phyloP scores from a whole-genome alignment of 2,329 filamentous ascomycete genomes.

The Penicillium sp. region DNA sequence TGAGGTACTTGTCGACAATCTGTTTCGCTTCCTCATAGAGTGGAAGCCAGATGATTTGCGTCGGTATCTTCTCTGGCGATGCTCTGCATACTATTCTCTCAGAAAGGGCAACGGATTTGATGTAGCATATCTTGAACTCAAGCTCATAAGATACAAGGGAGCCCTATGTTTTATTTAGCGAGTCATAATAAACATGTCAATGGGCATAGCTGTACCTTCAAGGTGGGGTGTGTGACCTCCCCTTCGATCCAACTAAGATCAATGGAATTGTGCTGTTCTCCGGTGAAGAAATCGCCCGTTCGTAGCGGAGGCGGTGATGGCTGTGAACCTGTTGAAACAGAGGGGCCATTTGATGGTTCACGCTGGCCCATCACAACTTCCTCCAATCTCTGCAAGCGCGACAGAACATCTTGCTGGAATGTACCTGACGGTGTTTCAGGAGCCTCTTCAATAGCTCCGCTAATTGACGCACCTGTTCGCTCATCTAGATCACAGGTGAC shows the following conservation, averaged over 20 bases:
- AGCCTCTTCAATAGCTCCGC: background rate
- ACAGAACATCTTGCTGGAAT: conserved; percentile 10
- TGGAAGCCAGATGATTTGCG: conserved; percentile 34
- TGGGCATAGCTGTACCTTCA: conserved; percentile 1
- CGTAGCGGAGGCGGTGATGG: background rate
- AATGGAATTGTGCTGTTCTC: background rate
- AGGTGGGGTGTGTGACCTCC: conserved; percentile 10
- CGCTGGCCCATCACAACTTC: conserved; percentile 14
- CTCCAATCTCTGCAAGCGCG: conserved; percentile 15
- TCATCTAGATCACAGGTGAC: conserved; percentile 24
- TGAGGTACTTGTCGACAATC: conserved; percentile 33
- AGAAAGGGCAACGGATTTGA: background rate
- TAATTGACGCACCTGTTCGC: background rate
- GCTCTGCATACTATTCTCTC: background rate
- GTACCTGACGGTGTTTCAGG: background rate
- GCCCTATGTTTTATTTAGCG: background rate
- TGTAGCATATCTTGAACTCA: conserved; percentile 14
- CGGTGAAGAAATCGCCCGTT: background rate
- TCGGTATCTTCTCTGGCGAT: background rate
- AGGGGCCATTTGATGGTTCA: background rate
- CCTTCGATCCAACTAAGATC: conserved; percentile 17
- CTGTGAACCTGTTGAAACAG: background rate
- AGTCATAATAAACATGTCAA: background rate
- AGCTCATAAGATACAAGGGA: conserved; percentile 5
- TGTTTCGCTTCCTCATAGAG: conserved; percentile 30